Conservation (phyloP, 768 basidiomycete genomes). For the Suillus placidus region DNA sequence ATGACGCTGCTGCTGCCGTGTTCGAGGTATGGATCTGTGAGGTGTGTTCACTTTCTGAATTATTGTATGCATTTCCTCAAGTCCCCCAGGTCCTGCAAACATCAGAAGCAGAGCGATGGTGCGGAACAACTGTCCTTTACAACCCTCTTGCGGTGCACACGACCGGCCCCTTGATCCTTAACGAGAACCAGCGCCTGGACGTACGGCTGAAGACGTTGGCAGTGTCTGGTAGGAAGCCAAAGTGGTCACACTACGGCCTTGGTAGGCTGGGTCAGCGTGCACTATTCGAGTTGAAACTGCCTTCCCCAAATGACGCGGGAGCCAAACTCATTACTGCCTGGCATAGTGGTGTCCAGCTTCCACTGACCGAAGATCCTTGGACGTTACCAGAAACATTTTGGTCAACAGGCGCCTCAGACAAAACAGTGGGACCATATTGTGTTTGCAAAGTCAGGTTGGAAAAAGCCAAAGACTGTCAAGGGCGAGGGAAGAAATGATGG, state of each 20-base stretch:
- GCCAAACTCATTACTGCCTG: slow-evolving; percentile 61
- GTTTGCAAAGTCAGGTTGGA: slow-evolving; percentile 81
- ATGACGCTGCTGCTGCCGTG: slow-evolving; percentile 85
- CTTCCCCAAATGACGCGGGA: slow-evolving; percentile 55
- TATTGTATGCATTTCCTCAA: slow-evolving; percentile 1
- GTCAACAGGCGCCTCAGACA: slow-evolving; percentile 60
- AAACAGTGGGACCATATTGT: slow-evolving; percentile 93
- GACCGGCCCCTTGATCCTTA: slow-evolving; percentile 79
- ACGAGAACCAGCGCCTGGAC: slow-evolving; percentile 89
- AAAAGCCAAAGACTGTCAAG: slow-evolving; percentile 50
- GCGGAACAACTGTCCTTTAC: slow-evolving; percentile 59
- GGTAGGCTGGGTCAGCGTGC: slow-evolving; percentile 69
- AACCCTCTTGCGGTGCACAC: slow-evolving; percentile 83
- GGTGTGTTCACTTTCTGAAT: slow-evolving; percentile 43
- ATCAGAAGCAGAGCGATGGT: slow-evolving; percentile 77
- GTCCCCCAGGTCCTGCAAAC: slow-evolving; percentile 69
- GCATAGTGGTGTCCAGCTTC: slow-evolving; percentile 80
- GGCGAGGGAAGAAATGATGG: slow-evolving; percentile 54
- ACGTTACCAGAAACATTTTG: slow-evolving; percentile 64
- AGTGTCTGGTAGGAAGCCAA: slow-evolving; percentile 73
- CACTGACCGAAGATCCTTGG: slow-evolving; percentile 75
- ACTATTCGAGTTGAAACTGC: slow-evolving; percentile 75
- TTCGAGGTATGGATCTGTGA: slow-evolving; percentile 93
- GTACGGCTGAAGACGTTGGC: slow-evolving; percentile 82
- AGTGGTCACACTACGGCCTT: slow-evolving; percentile 79